phyloP scores from a whole-genome alignment of 2,329 filamentous ascomycete genomes.

The Ophiobolus disseminans region DNA sequence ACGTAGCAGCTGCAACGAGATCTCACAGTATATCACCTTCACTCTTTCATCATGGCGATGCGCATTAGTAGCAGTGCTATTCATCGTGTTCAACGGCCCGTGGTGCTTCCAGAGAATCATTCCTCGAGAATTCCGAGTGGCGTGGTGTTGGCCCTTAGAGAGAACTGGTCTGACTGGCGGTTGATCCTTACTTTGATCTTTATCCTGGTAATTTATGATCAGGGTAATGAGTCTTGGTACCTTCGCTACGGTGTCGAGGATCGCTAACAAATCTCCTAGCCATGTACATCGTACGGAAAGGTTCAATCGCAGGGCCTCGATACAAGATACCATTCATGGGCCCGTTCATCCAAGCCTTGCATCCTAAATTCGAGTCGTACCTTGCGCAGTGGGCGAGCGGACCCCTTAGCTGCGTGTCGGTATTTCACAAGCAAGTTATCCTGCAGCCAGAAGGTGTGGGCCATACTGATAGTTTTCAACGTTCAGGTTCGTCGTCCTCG shows the following conservation, averaged over 20 bases:
- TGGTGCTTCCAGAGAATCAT: too few species aligned
- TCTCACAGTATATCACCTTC: too few species aligned
- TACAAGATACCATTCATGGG: slow-evolving; percentile 67
- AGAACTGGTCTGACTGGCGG: slow-evolving; percentile 59
- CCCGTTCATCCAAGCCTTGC: slow-evolving; percentile 87
- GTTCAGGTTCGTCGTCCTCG: slow-evolving; percentile 88
- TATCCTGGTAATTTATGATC: slow-evolving; percentile 81
- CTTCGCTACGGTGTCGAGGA: slow-evolving; percentile 20
- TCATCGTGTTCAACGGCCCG: too few species aligned
- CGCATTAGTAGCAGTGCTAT: too few species aligned
- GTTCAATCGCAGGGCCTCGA: slow-evolving; percentile 51
- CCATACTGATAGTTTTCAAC: not conserved
- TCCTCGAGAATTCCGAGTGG: too few species aligned
- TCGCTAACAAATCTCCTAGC: slow-evolving; percentile 1
- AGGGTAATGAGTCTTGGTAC: slow-evolving; percentile 67
- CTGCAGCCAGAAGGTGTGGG: not conserved
- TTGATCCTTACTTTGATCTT: slow-evolving; percentile 74
- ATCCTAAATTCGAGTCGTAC: slow-evolving; percentile 90
- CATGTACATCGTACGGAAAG: slow-evolving; percentile 53
- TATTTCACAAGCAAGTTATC: slow-evolving; percentile 86
- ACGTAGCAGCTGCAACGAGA: too few species aligned
- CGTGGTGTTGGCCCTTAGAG: too few species aligned
- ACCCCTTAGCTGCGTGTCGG: slow-evolving; percentile 90
- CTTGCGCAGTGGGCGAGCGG: slow-evolving; percentile 89
- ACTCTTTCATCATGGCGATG: too few species aligned